Evolutionary conservation across 2,329 filamentous ascomycete genomes (phyloP).

Genomic region (Trichoderma sp.): DNA sequence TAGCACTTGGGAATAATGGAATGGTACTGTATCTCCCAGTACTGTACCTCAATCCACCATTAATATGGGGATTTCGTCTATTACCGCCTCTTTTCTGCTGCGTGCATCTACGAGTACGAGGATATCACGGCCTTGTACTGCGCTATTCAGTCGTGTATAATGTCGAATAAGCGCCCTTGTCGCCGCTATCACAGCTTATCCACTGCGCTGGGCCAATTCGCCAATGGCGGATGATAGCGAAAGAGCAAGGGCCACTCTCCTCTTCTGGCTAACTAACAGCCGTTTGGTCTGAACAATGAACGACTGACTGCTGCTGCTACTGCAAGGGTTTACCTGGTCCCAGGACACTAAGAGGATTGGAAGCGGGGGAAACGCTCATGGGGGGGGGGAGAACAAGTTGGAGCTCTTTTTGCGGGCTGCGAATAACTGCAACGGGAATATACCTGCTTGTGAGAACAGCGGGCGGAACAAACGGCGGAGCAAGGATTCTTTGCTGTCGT

Average conservation of each 20-base stretch:
- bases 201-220: neutral
- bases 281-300: neutral
- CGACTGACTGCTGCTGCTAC: neutral
- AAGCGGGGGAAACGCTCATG: slow-evolving; percentile 8
- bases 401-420: neutral
- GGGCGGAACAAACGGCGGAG: neutral
- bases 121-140: neutral
- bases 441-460: neutral
- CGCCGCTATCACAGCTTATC: neutral
- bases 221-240: slow-evolving; percentile 3
- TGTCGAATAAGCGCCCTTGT: slow-evolving; percentile 5
- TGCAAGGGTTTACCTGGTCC: neutral
- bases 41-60: neutral
- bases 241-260: neutral
- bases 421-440: neutral
- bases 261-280: neutral
- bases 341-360: neutral
- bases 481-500: neutral
- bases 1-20: neutral
- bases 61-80: neutral
- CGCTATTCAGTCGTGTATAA: neutral
- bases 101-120: slow-evolving; percentile 1
- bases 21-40: neutral
- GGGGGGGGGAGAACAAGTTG: neutral
- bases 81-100: neutral